phyloP scores from a whole-genome alignment of 331 rosid species.

The Malus hybrid region DNA sequence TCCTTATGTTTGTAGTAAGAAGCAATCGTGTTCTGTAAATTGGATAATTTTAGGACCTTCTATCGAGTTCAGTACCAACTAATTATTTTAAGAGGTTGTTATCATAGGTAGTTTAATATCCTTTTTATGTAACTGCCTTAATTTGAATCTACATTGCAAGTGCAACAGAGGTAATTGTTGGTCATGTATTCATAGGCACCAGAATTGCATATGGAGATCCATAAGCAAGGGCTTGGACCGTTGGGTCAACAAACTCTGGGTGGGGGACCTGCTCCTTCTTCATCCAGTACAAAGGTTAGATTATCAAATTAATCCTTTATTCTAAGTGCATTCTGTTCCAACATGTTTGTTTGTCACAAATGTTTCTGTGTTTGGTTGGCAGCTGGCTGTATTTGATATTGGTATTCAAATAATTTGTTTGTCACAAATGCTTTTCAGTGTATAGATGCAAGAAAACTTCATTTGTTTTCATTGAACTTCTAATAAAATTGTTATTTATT shows the following conservation, averaged over 20 bases:
- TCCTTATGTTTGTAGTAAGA: too few relatives aligned
- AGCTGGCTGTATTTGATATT: not conserved
- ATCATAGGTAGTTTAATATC: not conserved
- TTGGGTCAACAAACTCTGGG: conserved; percentile 39
- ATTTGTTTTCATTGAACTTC: not conserved
- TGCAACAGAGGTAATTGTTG: conserved; percentile 3
- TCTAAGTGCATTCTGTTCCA: not conserved
- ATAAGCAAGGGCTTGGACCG: conserved; percentile 27
- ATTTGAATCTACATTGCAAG: not conserved
- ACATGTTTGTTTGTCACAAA: too few relatives aligned
- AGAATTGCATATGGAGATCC: conserved; percentile 67
- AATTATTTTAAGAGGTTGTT: not conserved
- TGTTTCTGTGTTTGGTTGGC: not conserved
- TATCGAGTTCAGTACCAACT: not conserved
- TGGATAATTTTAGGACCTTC: not conserved
- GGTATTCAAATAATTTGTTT: not conserved
- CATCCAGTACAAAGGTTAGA: conserved; percentile 53
- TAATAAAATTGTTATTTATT: not conserved
- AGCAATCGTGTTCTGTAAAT: not conserved
- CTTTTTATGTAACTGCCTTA: not conserved
- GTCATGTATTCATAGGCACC: conserved; percentile 47
- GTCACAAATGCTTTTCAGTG: not conserved
- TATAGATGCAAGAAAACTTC: not conserved
- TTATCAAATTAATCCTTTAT: not conserved
- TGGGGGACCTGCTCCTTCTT: conserved; percentile 44